Percentiles rank a stretch among this genome's conserved stretches.
Conservation (phyloP, 441 rosid species). For the Theobroma grandiflorum region DNA sequence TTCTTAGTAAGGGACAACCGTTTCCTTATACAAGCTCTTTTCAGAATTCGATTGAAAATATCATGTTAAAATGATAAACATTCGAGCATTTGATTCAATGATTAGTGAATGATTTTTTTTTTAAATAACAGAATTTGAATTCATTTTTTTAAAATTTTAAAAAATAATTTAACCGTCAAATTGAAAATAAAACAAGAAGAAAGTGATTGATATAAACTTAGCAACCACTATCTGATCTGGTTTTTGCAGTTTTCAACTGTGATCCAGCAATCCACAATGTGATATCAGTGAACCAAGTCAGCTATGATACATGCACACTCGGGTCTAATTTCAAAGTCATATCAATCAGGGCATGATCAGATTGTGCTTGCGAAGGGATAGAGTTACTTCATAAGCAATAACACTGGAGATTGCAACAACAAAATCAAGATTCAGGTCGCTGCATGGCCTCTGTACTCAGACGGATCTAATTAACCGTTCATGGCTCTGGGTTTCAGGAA, state of each 20-base stretch:
- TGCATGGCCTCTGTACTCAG: slow-evolving; percentile 22
- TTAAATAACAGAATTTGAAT: too few relatives aligned
- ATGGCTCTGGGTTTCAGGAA: too few relatives aligned
- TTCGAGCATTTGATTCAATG: too few relatives aligned
- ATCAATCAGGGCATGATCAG: slow-evolving; percentile 52
- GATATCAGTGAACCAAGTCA: slow-evolving; percentile 45
- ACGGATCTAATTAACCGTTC: too few relatives aligned
- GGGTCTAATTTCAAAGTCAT: slow-evolving; percentile 37
- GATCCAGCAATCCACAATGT: slow-evolving; percentile 49
- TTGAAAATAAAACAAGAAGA: too few relatives aligned
- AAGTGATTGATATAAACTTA: background rate
- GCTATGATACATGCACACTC: slow-evolving; percentile 46
- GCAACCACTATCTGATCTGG: background rate
- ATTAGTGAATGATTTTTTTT: too few relatives aligned
- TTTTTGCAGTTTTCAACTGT: slow-evolving; percentile 57
- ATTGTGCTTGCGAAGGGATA: slow-evolving; percentile 53
- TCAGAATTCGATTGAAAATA: too few relatives aligned
- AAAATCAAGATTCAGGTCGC: slow-evolving; percentile 62
- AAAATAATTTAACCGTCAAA: too few relatives aligned
- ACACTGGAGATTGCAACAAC: slow-evolving; percentile 50
- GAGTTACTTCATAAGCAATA: slow-evolving; percentile 54
- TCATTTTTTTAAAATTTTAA: too few relatives aligned
- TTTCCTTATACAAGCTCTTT: too few relatives aligned
- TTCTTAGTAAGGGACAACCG: slow-evolving; percentile 40
- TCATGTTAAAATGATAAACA: too few relatives aligned